Evolutionary conservation across 345 rosid genomes (phyloP), one percentile per base, ranked within the genome.

Genomic region (Boechera divaricarpa): DNA sequence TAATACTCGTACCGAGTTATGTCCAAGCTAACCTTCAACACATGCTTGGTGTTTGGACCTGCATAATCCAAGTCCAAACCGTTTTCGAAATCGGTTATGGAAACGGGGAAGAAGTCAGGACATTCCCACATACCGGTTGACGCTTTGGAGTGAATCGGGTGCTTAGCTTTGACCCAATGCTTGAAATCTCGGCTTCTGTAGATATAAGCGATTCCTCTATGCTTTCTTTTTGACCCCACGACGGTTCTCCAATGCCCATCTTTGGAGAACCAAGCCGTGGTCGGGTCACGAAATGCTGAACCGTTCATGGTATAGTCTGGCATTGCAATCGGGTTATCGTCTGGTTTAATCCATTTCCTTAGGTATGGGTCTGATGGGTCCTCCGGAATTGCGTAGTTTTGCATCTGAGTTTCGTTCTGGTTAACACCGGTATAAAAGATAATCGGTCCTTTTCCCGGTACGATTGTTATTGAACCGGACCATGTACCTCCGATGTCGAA

Each of bases 81-180:
- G 15, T 69, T 53, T 55, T 69, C 10, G 7, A 67, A 67, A 4
- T 87, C 79, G 10, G 75, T 48, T 10, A 64, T 0, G 2, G 85
- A 51, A 56, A 92, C 93, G 0, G 99, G 96, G 61, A 69, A 94
- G 59, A 94, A 92, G 74, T 94, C 98, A 0, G 90, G 98, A 79
- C 99, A 92, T 60, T 95, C 99, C 94, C 91, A 92, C 93, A 86
- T 89, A n/a, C 91, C 97, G 12, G 96, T 84, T 0, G 70, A 48
- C 0, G 64, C 39, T 29, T 59, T 59, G 0, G 92, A 82, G 63
- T 95, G 96, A 0, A 95, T 12, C 0, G 97, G 97, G 58, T 92
- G 94, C 39, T 83, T 76, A 5, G 91, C 89, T 83, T 86, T 88
- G 13, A 63, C 70, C 98, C 98, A 95, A 6, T 67, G 48, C 61